A percentile compares a stretch with the other conserved stretches of the same genome.
Conservation (phyloP, 768 basidiomycete species). For the Candolleomyces efflorescens region DNA sequence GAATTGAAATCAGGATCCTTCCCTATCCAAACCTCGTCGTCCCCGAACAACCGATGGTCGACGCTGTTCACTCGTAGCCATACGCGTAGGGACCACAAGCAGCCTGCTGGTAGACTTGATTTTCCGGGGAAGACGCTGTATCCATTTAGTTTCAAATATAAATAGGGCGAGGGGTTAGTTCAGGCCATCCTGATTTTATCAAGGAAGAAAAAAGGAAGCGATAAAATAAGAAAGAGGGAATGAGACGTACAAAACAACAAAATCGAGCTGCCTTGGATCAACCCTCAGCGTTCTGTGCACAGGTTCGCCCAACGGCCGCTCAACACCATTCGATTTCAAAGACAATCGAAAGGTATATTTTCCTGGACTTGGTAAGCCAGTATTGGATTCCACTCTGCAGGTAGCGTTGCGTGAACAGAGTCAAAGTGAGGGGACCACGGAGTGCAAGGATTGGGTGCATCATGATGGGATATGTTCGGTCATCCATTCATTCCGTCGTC, state of each 20-base stretch:
- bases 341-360: slow-evolving; percentile 53
- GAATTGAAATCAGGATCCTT: slow-evolving; percentile 61
- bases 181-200: slow-evolving; percentile 1
- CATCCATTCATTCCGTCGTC: no score
- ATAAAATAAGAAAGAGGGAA: neutral
- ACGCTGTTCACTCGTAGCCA: slow-evolving; percentile 57
- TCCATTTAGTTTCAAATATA: neutral
- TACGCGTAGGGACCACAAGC: slow-evolving; percentile 54
- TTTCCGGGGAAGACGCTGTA: slow-evolving; percentile 58
- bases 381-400: slow-evolving; percentile 41
- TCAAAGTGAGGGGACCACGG: neutral
- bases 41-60: slow-evolving; percentile 61
- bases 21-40: slow-evolving; percentile 63
- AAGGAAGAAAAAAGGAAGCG: neutral
- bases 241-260: slow-evolving; percentile 56
- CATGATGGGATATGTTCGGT: no score
- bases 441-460: neutral
- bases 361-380: slow-evolving; percentile 35
- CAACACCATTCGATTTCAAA: slow-evolving; percentile 50
- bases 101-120: slow-evolving; percentile 46
- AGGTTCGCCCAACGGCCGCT: slow-evolving; percentile 49
- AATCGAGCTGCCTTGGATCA: slow-evolving; percentile 53
- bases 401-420: neutral
- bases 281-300: slow-evolving; percentile 41
- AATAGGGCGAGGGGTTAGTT: neutral